These are phyloP conservation scores for Rubia yunnanensis DNA, from an alignment of 257 asterid genomes.

Conservation along the genomic window DNA sequence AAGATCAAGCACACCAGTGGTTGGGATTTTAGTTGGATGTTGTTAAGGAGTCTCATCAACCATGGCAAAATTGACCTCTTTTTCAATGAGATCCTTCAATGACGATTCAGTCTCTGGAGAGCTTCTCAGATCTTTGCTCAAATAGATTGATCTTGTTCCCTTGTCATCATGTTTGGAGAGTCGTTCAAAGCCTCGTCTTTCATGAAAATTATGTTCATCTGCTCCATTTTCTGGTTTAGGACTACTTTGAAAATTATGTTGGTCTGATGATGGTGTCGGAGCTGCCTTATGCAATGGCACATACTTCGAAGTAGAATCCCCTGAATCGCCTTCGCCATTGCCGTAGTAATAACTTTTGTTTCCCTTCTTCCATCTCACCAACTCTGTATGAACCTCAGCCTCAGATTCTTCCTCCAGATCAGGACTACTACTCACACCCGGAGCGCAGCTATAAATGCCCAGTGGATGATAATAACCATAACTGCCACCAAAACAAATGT, in stretches of 20 bases:
- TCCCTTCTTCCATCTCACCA: constrained; percentile 23
- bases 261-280: too few species aligned
- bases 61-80: constrained; percentile 88
- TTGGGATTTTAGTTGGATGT: constrained; percentile 45
- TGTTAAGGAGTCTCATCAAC: constrained; percentile 60
- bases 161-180: constrained; percentile 22
- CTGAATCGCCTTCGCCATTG: constrained; percentile 26
- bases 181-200: constrained; percentile 9
- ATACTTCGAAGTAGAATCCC: constrained; percentile 18
- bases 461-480: too few species aligned
- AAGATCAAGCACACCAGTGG: constrained; percentile 68
- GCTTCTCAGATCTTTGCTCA: constrained; percentile 48
- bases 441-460: too few species aligned
- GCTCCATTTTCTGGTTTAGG: too few species aligned
- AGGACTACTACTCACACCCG: constrained; percentile 70
- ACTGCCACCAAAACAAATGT: too few species aligned
- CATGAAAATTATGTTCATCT: constrained; percentile 14
- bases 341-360: constrained; percentile 27
- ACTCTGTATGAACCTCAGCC: constrained; percentile 46
- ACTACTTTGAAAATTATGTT: too few species aligned
- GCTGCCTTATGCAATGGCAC: too few species aligned
- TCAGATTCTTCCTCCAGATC: constrained; percentile 96
- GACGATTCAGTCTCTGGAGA: too few species aligned
- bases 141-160: constrained; percentile 28
- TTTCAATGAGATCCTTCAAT: constrained; percentile 51